Evolutionary conservation across 202 grass and related monocot genomes (phyloP), one percentile per base, ranked within the genome.

Genomic region (Saccharum hybrid): DNA sequence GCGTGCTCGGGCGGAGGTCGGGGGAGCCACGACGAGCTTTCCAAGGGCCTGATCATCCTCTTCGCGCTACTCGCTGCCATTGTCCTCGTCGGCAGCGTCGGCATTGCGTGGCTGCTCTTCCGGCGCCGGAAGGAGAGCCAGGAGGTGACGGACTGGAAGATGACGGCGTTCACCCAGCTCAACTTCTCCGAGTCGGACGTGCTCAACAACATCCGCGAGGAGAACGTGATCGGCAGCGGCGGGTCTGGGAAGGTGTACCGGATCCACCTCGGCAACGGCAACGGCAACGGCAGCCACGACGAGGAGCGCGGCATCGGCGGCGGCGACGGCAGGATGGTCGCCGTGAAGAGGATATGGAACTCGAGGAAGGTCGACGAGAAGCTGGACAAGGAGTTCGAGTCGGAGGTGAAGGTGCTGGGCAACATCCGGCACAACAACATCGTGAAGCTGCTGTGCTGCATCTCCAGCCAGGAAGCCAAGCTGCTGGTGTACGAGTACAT

Each of bases 381-480:
- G 60, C 77, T 88, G 18, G 91, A 93, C 83, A 98, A 90, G 81
- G 86, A 86, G 76, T 98, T 98, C 76, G 88, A 96, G 26, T 26
- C 93, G 9, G 93, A 99, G 85, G 96, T 92, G 37, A 82, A 46
- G 80, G 89, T 94, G 36, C 72, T 99, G 7, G 86, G 96, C 48
- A 87, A 70, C 80, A 92, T 99, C 74, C 87, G 93, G 57, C 96
- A 99, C 74, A 88, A 79, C 59, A 99, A 94, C 83, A 94, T 99
- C 41, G 88, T 99, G 4, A 96, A 90, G 89, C 86, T 99, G 31
- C 78, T 94, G 0, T 99, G 91, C 76, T 99, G 96, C 91, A 88
- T 99, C 84, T 90, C 93, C 56, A 91, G 85, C 52, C 61, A 36
- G 2, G 78, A 94, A 2, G 77, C 77, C 18, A 92, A 91, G 86